Evolutionary conservation across 2,329 filamentous ascomycete genomes (phyloP).

Genomic region (Colletotrichum truncatum): DNA sequence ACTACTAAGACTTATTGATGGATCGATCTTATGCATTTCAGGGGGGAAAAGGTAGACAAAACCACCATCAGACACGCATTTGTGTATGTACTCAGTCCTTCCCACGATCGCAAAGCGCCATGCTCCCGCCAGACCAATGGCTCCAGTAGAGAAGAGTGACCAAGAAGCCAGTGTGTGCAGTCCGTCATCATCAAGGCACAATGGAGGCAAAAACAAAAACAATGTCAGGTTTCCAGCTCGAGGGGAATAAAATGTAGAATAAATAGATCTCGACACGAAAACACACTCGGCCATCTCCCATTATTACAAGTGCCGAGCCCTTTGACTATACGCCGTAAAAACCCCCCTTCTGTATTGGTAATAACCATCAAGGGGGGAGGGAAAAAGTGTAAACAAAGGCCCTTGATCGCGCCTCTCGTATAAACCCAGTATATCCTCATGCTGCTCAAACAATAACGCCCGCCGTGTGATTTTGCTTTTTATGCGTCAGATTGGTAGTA

Average conservation of each 20-base stretch:
- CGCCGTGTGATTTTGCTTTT: constrained; percentile 17
- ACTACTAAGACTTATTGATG: neutral
- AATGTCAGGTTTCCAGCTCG: neutral
- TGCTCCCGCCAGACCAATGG: neutral
- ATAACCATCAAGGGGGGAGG: constrained; percentile 11
- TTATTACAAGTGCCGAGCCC: constrained; percentile 27
- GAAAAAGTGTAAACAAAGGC: constrained; percentile 6
- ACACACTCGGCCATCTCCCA: neutral
- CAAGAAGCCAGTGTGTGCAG: neutral
- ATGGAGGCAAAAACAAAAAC: neutral
- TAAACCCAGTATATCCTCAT: constrained; percentile 23
- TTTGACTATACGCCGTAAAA: neutral
- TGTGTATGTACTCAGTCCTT: too few relatives aligned
- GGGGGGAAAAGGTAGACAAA: too few relatives aligned
- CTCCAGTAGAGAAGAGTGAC: neutral
- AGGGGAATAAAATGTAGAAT: neutral
- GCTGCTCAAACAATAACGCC: constrained; percentile 25
- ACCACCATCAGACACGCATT: too few relatives aligned
- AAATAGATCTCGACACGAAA: neutral
- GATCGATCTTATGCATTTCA: neutral
- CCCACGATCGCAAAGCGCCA: too few relatives aligned
- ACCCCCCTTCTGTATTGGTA: constrained; percentile 4
- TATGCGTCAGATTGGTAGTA: constrained; percentile 63
- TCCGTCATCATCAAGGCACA: neutral
- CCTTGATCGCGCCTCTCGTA: constrained; percentile 24